Conservation (phyloP, 257 asterid species). For the Capsicum chinense region DNA sequence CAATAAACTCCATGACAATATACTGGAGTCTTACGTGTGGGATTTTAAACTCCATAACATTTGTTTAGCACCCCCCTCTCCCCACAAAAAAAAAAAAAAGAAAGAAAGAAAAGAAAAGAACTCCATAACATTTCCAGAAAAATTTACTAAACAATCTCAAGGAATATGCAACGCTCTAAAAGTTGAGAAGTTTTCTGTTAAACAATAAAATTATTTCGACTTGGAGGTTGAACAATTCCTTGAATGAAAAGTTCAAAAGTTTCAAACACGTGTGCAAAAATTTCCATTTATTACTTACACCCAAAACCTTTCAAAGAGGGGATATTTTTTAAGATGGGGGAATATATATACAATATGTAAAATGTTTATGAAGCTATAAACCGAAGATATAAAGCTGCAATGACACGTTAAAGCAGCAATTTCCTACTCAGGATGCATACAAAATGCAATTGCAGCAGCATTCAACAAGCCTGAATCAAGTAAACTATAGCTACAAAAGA, state of each 20-base stretch:
- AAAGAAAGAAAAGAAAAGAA: too few relatives aligned
- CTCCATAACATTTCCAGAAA: too few relatives aligned
- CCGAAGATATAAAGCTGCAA: slow-evolving; percentile 25
- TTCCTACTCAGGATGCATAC: slow-evolving; percentile 40
- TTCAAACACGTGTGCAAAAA: not conserved
- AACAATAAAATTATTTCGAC: not conserved
- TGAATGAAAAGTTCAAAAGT: not conserved
- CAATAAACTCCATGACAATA: too few relatives aligned
- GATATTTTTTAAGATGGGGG: not conserved
- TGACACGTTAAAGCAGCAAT: slow-evolving; percentile 25
- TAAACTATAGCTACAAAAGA: slow-evolving; percentile 28
- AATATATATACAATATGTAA: not conserved
- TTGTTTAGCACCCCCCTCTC: too few relatives aligned
- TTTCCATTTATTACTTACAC: slow-evolving; percentile 18
- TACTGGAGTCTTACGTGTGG: too few relatives aligned
- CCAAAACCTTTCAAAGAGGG: not conserved
- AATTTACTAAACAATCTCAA: too few relatives aligned
- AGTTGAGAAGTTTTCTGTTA: not conserved
- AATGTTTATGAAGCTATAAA: slow-evolving; percentile 20
- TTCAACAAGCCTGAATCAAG: slow-evolving; percentile 33
- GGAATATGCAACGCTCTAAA: too few relatives aligned
- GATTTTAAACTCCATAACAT: too few relatives aligned
- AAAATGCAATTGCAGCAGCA: slow-evolving; percentile 37
- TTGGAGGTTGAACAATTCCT: not conserved
- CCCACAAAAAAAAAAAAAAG: too few relatives aligned